A percentile compares a stretch with the other conserved stretches of the same genome.
Conservation (phyloP, 2,329 filamentous ascomycete genomes). For the Aspergillus fijiensis region DNA sequence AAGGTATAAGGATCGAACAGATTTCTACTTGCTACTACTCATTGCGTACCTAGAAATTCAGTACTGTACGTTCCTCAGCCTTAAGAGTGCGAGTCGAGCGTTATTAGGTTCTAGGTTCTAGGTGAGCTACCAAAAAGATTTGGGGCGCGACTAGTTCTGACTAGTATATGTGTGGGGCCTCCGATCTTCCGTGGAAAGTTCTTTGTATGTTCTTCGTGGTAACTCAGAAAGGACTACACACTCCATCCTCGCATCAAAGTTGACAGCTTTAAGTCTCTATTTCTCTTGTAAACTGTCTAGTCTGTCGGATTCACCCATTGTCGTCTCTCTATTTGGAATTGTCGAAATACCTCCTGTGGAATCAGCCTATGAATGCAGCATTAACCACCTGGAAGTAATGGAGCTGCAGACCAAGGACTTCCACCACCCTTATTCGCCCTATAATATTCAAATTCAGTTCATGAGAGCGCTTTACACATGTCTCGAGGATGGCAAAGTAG, state of each 20-base stretch:
- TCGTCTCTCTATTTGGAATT: neutral
- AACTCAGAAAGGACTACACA: neutral
- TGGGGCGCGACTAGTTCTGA: no score
- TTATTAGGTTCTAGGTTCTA: no score
- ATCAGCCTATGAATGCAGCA: neutral
- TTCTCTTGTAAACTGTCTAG: neutral
- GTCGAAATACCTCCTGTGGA: neutral
- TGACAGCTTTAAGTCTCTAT: neutral
- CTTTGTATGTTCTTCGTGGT: neutral
- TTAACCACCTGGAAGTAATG: slow-evolving; percentile 25
- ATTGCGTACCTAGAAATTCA: no score
- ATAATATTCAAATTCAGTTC: slow-evolving; percentile 82
- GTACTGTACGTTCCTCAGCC: no score
- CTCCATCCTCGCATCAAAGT: neutral
- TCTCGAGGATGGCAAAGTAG: slow-evolving; percentile 75
- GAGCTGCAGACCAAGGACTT: slow-evolving; percentile 57
- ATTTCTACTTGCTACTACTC: no score
- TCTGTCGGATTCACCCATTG: neutral
- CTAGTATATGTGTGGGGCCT: neutral
- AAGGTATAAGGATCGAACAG: no score
- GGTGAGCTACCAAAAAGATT: no score
- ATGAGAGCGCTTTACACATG: slow-evolving; percentile 81
- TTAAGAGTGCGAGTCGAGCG: no score
- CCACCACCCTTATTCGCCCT: slow-evolving; percentile 83
- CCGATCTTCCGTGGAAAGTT: neutral